Evolutionary conservation across 305 asterid species (phyloP), one percentile per base, ranked within the genome.

Genomic region (Fraxinus latifolia): DNA sequence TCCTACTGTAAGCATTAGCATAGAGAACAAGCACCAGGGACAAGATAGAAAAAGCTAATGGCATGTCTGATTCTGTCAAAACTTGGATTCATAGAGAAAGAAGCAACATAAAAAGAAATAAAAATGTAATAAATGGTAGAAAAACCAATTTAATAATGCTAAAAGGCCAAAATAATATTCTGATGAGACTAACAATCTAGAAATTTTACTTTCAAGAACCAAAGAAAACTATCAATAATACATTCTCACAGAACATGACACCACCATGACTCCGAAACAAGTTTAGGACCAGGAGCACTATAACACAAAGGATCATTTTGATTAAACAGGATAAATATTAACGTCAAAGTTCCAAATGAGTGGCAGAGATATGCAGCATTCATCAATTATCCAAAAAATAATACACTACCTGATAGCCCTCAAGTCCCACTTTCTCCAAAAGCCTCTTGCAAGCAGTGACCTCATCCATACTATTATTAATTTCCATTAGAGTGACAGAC

Each of bases 371-470:
- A 55, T 55, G 67, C 67, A n/a, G 9, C 65, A 23, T 23, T 2
- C 7, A 65, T 8, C 3, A 65, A 9, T 65, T 29, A 74, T 25
- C 42, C 23, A 76, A 50, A 62, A 76, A 81, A 58, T 23, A 37
- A 70, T 37, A 17, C 68, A 72, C 82, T 84, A 95, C 99, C 98
- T 96, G 99, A 89, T 93, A 96, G 79, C 99, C 97, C 82, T 96
- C 92, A 81, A 95, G 98, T 78, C 96, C 95, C 75, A 90, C 97
- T 90, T 93, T 94, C 89, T 94, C 98, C 91, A 96, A 81, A 83
- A 96, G 97, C 90, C 84, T 94, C 89, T 90, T 89, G 94, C 99
- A 96, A 87, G 91, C 98, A 76, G 94, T 87, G 33, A 93, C 96
- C 91, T 93, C 99, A 79, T 95, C 98, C 89, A 86, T 85, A 83